Percentiles rank a stretch among this genome's conserved stretches.
Evolutionary conservation across 257 asterid genomes (phyloP).

Genomic region (Jasminum sambac): DNA sequence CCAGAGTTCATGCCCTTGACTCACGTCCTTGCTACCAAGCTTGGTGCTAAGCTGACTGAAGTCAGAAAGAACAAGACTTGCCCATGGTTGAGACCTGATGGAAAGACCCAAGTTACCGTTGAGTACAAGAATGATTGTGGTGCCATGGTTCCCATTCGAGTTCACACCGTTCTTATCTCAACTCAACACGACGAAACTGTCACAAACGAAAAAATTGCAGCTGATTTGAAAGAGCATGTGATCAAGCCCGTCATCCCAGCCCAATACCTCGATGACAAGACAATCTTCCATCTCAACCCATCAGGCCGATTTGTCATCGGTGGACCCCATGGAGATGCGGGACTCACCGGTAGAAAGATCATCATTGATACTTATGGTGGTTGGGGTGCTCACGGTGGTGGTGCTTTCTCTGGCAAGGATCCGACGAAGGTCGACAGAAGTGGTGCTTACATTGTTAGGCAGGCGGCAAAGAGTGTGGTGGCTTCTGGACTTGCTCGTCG

Average conservation of each 20-base stretch:
- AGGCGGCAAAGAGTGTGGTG: conserved; percentile 69
- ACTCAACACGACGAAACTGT: conserved; percentile 69
- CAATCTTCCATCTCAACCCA: conserved; percentile 73
- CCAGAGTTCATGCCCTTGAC: conserved; percentile 76
- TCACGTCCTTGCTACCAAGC: conserved; percentile 70
- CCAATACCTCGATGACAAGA: conserved; percentile 61
- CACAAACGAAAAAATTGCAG: conserved; percentile 55
- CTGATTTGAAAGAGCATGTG: conserved; percentile 70
- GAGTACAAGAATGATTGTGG: conserved; percentile 64
- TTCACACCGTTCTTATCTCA: conserved; percentile 69
- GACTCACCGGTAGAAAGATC: conserved; percentile 64
- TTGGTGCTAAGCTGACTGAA: conserved; percentile 64
- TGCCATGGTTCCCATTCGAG: conserved; percentile 69
- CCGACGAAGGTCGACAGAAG: conserved; percentile 75
- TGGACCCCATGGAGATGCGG: conserved; percentile 76
- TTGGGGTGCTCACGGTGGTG: conserved; percentile 79
- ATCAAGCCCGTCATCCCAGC: conserved; percentile 63
- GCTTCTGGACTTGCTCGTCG: conserved; percentile 76
- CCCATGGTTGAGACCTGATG: conserved; percentile 70
- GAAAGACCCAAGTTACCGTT: conserved; percentile 73
- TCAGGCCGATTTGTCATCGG: conserved; percentile 67
- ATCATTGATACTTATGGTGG: conserved; percentile 71
- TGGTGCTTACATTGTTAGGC: conserved; percentile 70
- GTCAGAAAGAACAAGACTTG: conserved; percentile 65
- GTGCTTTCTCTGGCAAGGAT: conserved; percentile 75